Evolutionary conservation across 768 basidiomycete species (phyloP).

Genomic region (Kwoniella sp.): DNA sequence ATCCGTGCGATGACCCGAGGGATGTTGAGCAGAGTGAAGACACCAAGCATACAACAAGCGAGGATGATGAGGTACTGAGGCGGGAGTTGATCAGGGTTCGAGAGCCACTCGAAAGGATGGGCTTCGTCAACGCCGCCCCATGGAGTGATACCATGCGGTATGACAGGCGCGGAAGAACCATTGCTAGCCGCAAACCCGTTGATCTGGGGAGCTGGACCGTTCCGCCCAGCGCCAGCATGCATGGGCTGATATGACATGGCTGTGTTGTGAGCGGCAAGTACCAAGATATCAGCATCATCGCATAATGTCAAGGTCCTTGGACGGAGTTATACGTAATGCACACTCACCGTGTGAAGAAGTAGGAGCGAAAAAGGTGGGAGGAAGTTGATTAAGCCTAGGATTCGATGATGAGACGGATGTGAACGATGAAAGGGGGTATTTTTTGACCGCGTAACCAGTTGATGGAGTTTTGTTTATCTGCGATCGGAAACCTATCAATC

Average conservation of each 20-base stretch:
- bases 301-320: not conserved
- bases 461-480: too few relatives aligned
- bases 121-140: slow-evolving; percentile 16
- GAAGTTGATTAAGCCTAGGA: too few relatives aligned
- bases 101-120: slow-evolving; percentile 17
- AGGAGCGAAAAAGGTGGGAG: too few relatives aligned
- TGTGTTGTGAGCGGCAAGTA: not conserved
- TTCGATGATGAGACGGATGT: too few relatives aligned
- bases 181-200: not conserved
- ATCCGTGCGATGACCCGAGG: slow-evolving; percentile 4
- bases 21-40: slow-evolving; percentile 8
- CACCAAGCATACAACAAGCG: not conserved
- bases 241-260: not conserved
- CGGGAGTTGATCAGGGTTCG: slow-evolving; percentile 13
- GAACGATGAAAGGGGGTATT: not conserved
- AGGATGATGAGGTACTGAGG: slow-evolving; percentile 1
- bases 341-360: too few relatives aligned
- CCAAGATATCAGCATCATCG: not conserved
- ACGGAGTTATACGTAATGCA: too few relatives aligned
- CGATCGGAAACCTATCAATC: too few relatives aligned
- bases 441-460: too few relatives aligned
- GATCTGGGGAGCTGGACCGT: not conserved
- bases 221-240: not conserved
- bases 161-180: not conserved
- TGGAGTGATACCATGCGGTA: not conserved